Evolutionary conservation across 2,329 filamentous ascomycete species (phyloP), one percentile per base, ranked within the genome.

Genomic region (Monosporascus sp.): DNA sequence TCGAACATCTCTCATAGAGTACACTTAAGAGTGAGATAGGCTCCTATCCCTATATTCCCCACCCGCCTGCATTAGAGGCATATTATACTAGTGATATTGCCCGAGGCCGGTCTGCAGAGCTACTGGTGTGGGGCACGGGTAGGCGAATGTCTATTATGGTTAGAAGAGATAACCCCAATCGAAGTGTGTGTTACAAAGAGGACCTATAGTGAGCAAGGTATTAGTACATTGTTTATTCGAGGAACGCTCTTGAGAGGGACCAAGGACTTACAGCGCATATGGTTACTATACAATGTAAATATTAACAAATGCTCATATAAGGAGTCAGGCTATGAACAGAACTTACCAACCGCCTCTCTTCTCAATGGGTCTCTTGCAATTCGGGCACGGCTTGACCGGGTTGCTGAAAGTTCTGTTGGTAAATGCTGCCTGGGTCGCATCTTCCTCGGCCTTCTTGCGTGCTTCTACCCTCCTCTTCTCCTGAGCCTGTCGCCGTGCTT

Each of bases 341-440:
- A 65, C 71, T 65, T 52, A 76, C 74, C 74, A 77, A 47, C 74
- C 74, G 0, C 58, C 51, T 18, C 68, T 70, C 63, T 74, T 77
- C 58, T 74, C 64, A 50, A 75, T 76, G 1, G 68, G 65, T 55
- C 64, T 65, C 3, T 60, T 55, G 18, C 74, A 77, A 1, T 64
- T 63, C 0, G 72, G 71, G 38, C 74, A 77, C 0, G 67, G 68
- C 51, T 70, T 74, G 14, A 70, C 70, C 41, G 69, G 68, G 15
- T 31, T 47, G 7, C 28, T 60, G 5, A 76, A 56, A 28, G n/a
- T 1, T 7, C 40, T 6, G 14, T 43, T 43, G n/a, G 22, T 14
- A 28, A 46, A 28, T 24, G 43, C 43, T 1, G 24, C 43, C 22
- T 8, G 43, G 1, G 68, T 74, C 53, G 62, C 55, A 5, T 66